These are phyloP conservation scores for Marasmius oreades DNA, from an alignment of 1,284 basidiomycete species.

Conservation along the genomic window DNA sequence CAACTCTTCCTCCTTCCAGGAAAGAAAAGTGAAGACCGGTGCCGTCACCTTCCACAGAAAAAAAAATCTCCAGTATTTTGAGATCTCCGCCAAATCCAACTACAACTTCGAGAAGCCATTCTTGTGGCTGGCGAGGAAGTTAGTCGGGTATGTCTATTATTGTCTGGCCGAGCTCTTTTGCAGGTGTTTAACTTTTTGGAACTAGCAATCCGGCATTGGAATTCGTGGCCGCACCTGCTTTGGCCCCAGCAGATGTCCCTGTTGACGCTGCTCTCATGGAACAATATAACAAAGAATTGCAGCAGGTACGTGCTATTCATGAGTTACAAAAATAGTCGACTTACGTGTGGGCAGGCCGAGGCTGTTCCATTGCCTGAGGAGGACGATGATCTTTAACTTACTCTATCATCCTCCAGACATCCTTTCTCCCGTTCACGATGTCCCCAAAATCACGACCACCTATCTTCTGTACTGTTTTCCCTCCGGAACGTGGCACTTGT, in stretches of 20 bases:
- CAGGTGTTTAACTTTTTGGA: neutral
- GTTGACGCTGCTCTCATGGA: conserved; percentile 83
- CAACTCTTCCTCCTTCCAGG: conserved; percentile 46
- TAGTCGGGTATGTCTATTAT: conserved; percentile 77
- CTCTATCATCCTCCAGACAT: neutral
- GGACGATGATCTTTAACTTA: conserved; percentile 63
- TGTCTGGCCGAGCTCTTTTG: neutral
- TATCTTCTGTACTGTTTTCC: neutral
- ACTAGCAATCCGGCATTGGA: conserved; percentile 83
- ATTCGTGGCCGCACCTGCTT: conserved; percentile 95
- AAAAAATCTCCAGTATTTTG: conserved; percentile 99
- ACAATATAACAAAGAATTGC: conserved; percentile 83
- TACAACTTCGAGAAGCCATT: conserved; percentile 99
- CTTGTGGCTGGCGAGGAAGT: conserved; percentile 98
- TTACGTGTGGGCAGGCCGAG: conserved; percentile 50
- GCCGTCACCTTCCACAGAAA: conserved; percentile 99
- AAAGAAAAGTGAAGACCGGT: conserved; percentile 99
- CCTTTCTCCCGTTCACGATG: neutral
- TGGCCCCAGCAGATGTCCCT: conserved; percentile 91
- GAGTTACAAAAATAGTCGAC: neutral
- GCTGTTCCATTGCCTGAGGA: conserved; percentile 76
- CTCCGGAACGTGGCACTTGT: neutral
- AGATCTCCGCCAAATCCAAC: conserved; percentile 99
- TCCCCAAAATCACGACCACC: neutral
- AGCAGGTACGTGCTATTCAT: conserved; percentile 42